Conservation (phyloP, 2,329 filamentous ascomycete genomes). For the Trichoderma guizhouense region DNA sequence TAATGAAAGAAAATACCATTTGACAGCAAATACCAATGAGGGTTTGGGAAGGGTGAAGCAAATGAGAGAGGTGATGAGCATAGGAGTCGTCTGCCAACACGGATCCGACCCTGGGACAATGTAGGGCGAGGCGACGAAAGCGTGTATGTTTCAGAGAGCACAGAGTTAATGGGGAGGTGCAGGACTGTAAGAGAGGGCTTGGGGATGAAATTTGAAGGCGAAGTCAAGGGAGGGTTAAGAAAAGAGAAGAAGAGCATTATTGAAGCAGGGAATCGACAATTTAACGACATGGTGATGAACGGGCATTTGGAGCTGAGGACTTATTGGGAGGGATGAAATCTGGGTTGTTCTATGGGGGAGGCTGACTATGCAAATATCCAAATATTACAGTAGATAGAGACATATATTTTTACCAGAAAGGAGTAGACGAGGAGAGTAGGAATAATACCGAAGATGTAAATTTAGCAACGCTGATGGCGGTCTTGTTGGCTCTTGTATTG, state of each 20-base stretch:
- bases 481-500: background rate
- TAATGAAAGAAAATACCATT: background rate
- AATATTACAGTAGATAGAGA: slow-evolving; percentile 17
- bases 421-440: background rate
- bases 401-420: slow-evolving; percentile 2
- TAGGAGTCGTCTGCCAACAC: background rate
- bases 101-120: background rate
- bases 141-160: background rate
- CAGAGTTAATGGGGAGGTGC: background rate
- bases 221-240: background rate
- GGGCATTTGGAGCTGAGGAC: slow-evolving; percentile 9
- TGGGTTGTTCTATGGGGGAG: background rate
- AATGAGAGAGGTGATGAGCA: background rate
- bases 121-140: background rate
- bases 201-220: background rate
- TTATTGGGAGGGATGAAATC: background rate
- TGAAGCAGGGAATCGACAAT: slow-evolving; percentile 6
- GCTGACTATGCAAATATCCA: slow-evolving; percentile 14
- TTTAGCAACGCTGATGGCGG: background rate
- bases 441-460: slow-evolving; percentile 7
- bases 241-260: background rate
- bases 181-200: background rate
- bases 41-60: background rate
- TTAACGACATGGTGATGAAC: slow-evolving; percentile 6
- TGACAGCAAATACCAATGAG: background rate